Evolutionary conservation across 495 filamentous ascomycete species (phyloP).

Genomic region (Penicillium mononematosum): DNA sequence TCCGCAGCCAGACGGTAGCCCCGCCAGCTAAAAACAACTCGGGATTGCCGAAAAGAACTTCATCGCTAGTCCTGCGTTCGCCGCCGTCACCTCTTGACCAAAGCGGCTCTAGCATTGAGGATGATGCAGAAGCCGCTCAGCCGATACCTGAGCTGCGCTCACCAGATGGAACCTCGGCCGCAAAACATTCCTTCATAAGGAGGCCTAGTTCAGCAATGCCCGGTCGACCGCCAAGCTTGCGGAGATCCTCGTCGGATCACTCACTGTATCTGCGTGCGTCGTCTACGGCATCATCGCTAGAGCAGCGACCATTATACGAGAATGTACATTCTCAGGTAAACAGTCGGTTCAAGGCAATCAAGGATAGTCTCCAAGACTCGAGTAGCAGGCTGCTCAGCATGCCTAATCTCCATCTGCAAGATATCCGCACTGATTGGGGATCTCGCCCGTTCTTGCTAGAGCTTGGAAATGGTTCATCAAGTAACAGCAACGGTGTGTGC

Average conservation of each 20-base stretch:
- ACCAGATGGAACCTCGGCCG: slow-evolving; percentile 31
- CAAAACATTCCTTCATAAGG: slow-evolving; percentile 37
- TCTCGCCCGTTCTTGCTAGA: slow-evolving; percentile 31
- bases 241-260: slow-evolving; percentile 70
- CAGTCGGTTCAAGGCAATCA: slow-evolving; percentile 85
- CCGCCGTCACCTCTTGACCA: background rate
- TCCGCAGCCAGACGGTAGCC: slow-evolving; percentile 33
- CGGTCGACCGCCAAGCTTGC: slow-evolving; percentile 42
- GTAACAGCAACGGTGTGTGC: slow-evolving; percentile 11
- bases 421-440: slow-evolving; percentile 45
- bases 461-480: slow-evolving; percentile 19
- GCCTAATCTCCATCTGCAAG: slow-evolving; percentile 53
- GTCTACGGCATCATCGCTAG: slow-evolving; percentile 77
- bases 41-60: background rate
- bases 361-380: slow-evolving; percentile 78
- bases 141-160: slow-evolving; percentile 32
- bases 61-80: slow-evolving; percentile 15
- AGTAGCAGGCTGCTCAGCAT: slow-evolving; percentile 70
- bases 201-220: slow-evolving; percentile 28
- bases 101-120: slow-evolving; percentile 8
- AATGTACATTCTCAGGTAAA: slow-evolving; percentile 77
- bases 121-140: slow-evolving; percentile 23
- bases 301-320: slow-evolving; percentile 81
- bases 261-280: slow-evolving; percentile 63
- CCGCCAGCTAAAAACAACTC: slow-evolving; percentile 7